A percentile compares a stretch with the other conserved stretches of the same genome.
Conservation (phyloP, 1,284 basidiomycete genomes). For the Heterobasidion annosum region DNA sequence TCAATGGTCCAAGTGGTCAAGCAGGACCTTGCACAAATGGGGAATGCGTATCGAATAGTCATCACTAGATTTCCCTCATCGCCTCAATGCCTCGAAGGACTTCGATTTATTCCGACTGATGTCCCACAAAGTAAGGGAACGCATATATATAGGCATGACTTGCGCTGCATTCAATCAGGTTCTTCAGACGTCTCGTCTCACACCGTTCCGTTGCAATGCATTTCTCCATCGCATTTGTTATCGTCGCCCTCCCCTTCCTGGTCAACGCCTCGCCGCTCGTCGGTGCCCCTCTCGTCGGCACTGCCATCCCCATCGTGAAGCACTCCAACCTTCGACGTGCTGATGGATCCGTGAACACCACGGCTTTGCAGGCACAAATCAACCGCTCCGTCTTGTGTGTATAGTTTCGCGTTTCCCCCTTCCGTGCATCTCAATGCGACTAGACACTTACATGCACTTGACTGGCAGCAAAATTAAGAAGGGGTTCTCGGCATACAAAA, state of each 20-base stretch:
- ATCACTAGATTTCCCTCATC: not conserved
- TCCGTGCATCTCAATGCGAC: too few relatives aligned
- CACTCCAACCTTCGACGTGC: not conserved
- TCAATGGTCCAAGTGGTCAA: not conserved
- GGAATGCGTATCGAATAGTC: not conserved
- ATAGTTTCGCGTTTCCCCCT: not conserved
- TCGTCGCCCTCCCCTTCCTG: conserved; percentile 10
- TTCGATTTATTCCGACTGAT: not conserved
- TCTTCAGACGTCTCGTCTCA: not conserved
- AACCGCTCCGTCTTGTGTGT: conserved; percentile 3
- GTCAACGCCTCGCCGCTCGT: conserved; percentile 8
- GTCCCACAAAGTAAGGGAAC: not conserved
- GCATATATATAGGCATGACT: not conserved
- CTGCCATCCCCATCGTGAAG: conserved; percentile 6
- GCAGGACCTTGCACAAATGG: not conserved
- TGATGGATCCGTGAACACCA: not conserved
- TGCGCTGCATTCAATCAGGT: not conserved
- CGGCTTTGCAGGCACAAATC: not conserved
- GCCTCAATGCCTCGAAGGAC: not conserved
- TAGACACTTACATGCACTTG: not conserved
- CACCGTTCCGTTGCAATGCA: conserved; percentile 8
- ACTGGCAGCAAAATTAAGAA: conserved; percentile 3
- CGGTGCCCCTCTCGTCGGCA: not conserved
- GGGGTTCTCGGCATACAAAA: conserved; percentile 4
- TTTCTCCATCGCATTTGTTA: conserved; percentile 8